phyloP scores from a whole-genome alignment of 31 red algal genomes.

The Endocladia muricata region DNA sequence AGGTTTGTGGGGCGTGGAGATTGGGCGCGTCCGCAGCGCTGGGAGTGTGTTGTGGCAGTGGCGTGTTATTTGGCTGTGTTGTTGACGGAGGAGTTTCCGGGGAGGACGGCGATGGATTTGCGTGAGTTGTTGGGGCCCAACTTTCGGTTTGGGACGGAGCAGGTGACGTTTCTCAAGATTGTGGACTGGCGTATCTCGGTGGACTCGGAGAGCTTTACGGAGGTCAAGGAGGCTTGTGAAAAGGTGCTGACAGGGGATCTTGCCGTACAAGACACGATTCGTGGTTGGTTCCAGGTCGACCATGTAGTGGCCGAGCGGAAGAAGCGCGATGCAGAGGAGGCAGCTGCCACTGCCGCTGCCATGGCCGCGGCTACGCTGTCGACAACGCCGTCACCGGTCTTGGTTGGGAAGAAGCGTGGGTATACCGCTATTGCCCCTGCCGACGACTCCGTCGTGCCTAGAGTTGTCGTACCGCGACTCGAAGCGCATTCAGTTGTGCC shows the following conservation, averaged over 20 bases:
- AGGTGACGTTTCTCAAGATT: constrained; percentile 70
- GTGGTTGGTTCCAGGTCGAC: constrained; percentile 48
- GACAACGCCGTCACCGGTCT: neutral
- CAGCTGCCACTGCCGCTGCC: constrained; percentile 15
- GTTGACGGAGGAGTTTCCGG: constrained; percentile 93
- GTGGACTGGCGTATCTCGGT: constrained; percentile 86
- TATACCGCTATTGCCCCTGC: constrained; percentile 35
- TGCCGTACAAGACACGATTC: constrained; percentile 7
- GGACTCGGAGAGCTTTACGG: constrained; percentile 34
- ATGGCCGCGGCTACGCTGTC: neutral
- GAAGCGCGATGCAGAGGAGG: constrained; percentile 20
- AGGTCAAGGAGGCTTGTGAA: constrained; percentile 37
- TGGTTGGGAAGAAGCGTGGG: constrained; percentile 39
- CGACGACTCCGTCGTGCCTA: constrained; percentile 48
- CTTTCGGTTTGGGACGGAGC: constrained; percentile 75
- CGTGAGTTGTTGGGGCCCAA: constrained; percentile 84
- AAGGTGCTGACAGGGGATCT: constrained; percentile 13
- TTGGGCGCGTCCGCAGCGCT: constrained; percentile 75
- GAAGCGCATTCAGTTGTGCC: neutral
- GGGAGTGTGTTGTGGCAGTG: constrained; percentile 91
- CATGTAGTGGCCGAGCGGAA: constrained; percentile 19
- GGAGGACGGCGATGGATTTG: constrained; percentile 78
- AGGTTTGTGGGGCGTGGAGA: constrained; percentile 60
- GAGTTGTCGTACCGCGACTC: constrained; percentile 37
- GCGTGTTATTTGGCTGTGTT: constrained; percentile 86